Base-by-base conservation (phyloP, 2,329 filamentous ascomycete genomes). In the Xylariaceae sp. region DNA sequence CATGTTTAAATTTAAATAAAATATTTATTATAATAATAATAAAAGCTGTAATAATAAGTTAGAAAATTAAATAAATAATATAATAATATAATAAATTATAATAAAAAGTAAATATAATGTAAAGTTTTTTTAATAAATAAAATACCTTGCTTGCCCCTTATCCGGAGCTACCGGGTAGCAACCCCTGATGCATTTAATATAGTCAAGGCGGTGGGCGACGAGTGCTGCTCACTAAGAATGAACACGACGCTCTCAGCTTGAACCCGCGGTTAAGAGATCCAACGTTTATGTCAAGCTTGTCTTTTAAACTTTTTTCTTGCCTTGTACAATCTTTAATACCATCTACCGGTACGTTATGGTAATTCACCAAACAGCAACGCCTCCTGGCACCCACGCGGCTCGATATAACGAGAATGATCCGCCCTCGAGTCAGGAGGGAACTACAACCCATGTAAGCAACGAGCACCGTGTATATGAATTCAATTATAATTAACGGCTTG, bases 121-220 rank as follows among this genome's bases (percentile, higher is more conserved):
- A n/a, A n/a, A n/a, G n/a, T n/a, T n/a, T n/a, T n/a, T n/a, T n/a
- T 21, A 14, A 44, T 10, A 20, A 44, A 10, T 40, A 40, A 29
- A 37, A 18, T 37, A 19, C 26, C 21, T 14, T 48, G 21, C 20
- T 40, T 14, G 16, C 54, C 54, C 54, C 54, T 52, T 26, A 50
- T 29, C 50, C 43, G 20, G 43, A 47, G 43, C 26, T 57, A 47
- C 50, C 42, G 50, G 55, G 55, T 57, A 57, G 47, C 26, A 50
- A 26, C 12, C 32, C 26, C 40, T 23, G 48, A 43, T 46, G 12
- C 32, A 37, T 12, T 37, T 7, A 16, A 12, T 37, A 12, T 3
- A 14, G n/a, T 7, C 5, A 37, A 37, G 32, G 14, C 14, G 32
- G 32, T 7, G 12, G 32, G 32, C 9, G 32, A 37, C 32, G 14